Conservation (phyloP, 345 rosid species). For the Gossypium australe region DNA sequence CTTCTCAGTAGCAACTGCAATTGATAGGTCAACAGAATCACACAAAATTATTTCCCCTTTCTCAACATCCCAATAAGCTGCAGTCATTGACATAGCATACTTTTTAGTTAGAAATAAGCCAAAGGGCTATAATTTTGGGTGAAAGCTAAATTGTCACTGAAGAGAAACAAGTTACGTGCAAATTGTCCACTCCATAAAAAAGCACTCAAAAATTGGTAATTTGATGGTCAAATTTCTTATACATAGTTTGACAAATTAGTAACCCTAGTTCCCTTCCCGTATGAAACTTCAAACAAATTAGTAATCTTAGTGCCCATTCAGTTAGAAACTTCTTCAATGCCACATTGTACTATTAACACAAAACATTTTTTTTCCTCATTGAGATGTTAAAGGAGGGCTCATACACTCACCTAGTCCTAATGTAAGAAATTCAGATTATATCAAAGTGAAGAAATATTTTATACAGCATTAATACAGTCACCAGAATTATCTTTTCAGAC, state of each 20-base stretch:
- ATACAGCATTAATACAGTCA: not conserved
- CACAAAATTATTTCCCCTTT: slow-evolving; percentile 65
- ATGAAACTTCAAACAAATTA: not conserved
- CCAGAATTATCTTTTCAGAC: not conserved
- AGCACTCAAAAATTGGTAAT: not conserved
- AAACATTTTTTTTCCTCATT: not conserved
- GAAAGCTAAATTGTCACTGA: not conserved
- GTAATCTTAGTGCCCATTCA: not conserved
- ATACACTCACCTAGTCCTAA: not conserved
- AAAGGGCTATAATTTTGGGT: not conserved
- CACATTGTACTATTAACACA: slow-evolving; percentile 2
- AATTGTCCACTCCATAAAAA: not conserved
- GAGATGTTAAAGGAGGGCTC: not conserved
- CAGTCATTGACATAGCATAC: slow-evolving; percentile 20
- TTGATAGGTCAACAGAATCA: slow-evolving; percentile 76
- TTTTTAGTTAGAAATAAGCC: slow-evolving; percentile 13
- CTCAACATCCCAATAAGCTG: slow-evolving; percentile 81
- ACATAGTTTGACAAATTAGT: not conserved
- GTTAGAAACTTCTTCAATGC: slow-evolving; percentile 1
- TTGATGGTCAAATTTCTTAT: not conserved
- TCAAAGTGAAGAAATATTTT: not conserved
- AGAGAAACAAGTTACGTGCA: not conserved
- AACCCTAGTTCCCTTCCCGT: not conserved
- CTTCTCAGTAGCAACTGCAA: slow-evolving; percentile 98
- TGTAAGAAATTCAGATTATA: not conserved